Conservation (phyloP, 257 asterid species). For the Misopates orontium region DNA sequence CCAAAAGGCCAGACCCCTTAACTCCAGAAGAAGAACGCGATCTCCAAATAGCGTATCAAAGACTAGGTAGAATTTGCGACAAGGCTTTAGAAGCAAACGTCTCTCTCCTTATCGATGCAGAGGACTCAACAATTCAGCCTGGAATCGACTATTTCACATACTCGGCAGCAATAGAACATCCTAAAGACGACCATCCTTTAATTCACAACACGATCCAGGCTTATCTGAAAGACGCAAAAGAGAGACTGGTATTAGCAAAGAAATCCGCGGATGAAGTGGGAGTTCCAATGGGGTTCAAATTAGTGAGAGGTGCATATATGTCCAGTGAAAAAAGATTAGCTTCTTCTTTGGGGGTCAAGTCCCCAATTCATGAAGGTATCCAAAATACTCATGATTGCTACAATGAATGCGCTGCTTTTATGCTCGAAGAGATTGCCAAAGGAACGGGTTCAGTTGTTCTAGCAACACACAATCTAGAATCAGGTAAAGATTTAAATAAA, state of each 20-base stretch:
- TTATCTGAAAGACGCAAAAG: constrained; percentile 64
- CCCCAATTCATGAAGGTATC: constrained; percentile 64
- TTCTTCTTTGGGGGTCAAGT: constrained; percentile 34
- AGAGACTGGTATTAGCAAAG: constrained; percentile 52
- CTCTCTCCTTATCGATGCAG: constrained; percentile 82
- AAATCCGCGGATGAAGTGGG: constrained; percentile 55
- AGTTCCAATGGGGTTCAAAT: constrained; percentile 67
- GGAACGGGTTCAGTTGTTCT: constrained; percentile 73
- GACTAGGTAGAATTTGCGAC: constrained; percentile 49
- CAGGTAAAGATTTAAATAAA: constrained; percentile 42
- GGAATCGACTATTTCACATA: constrained; percentile 81
- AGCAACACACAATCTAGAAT: constrained; percentile 83
- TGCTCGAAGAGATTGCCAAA: constrained; percentile 57
- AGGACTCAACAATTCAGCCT: constrained; percentile 72
- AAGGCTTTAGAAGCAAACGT: constrained; percentile 39
- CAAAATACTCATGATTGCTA: constrained; percentile 58
- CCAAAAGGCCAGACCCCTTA: constrained; percentile 44
- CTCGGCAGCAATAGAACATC: constrained; percentile 49
- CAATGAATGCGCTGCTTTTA: constrained; percentile 51
- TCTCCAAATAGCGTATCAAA: constrained; percentile 43
- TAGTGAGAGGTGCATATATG: constrained; percentile 90
- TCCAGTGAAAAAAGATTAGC: constrained; percentile 52
- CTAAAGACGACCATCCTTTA: constrained; percentile 45
- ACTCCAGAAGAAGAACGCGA: constrained; percentile 58
- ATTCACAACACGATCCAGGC: constrained; percentile 78